These are phyloP conservation scores for Colletotrichum orbiculare DNA, from an alignment of 2,329 filamentous ascomycete genomes.

Conservation along the genomic window DNA sequence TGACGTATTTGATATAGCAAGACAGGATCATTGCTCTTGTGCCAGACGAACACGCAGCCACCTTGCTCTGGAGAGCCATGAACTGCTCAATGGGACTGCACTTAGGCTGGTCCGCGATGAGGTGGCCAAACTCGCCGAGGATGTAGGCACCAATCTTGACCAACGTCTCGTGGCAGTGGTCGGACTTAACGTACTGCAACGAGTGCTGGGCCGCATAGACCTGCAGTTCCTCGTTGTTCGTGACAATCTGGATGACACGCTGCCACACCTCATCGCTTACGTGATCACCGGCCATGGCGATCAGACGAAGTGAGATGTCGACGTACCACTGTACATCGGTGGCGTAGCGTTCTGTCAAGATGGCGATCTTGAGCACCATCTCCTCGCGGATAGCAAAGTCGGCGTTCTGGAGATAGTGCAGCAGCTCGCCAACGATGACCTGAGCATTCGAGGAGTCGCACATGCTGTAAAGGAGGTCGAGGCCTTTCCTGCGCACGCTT, in stretches of 20 bases:
- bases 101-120: constrained; percentile 90
- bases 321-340: constrained; percentile 99
- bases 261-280: constrained; percentile 99
- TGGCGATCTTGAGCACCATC: constrained; percentile 99
- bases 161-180: constrained; percentile 95
- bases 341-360: constrained; percentile 97
- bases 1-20: constrained; percentile 97
- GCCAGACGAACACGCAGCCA: constrained; percentile 86
- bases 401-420: constrained; percentile 94
- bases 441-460: constrained; percentile 96
- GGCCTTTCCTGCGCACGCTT: constrained; percentile 92
- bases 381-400: constrained; percentile 98
- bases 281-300: constrained; percentile 97
- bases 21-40: constrained; percentile 95
- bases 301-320: constrained; percentile 92
- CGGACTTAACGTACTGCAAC: constrained; percentile 89
- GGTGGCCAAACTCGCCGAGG: constrained; percentile 94
- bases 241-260: constrained; percentile 97
- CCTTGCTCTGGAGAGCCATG: constrained; percentile 89
- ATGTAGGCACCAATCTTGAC: constrained; percentile 98
- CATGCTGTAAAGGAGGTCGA: constrained; percentile 99
- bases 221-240: constrained; percentile 98
- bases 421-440: constrained; percentile 90
- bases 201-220: constrained; percentile 96
- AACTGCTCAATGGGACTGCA: constrained; percentile 99